Base-by-base conservation (phyloP, 768 basidiomycete species). In the Mycena rebaudengoi region DNA sequence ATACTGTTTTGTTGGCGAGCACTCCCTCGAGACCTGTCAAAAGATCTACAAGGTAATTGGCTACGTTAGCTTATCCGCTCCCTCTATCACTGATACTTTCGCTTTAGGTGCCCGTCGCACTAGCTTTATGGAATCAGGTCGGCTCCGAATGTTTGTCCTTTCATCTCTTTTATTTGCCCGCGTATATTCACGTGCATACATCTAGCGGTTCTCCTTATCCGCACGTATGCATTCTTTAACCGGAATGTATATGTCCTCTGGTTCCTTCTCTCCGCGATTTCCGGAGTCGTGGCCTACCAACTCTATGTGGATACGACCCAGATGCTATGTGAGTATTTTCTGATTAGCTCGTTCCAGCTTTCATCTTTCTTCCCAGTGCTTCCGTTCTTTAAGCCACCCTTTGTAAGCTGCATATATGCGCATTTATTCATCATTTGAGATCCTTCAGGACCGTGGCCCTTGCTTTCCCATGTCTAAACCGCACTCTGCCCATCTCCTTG, bases 121-220 rank as follows among this genome's bases (percentile, higher is more conserved):
- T 94, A 49, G 91, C 91, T 18, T 90, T 92, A 87, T 93, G 91
- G 91, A 94, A 94, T 70, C 92, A 93, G 84, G 91, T 92, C 56
- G 88, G 90, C 44, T 91, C 91, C 46, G 90, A 93, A 79, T 88
- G 90, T 89, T 59, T 53, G 55, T 63, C 29, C 23, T 62, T 62
- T 57, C 60, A 60, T 40, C 20, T 12, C 33, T 41, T 60, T 30
- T 30, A 71, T 60, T 45, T 30, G 64, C 35, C 29, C 30, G 1
- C 11, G 56, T 46, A 44, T 63, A 64, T 49, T 65, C 33, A 63
- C 57, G 67, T 67, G 66, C 70, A 11, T 30, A 66, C 70, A 68
- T 59, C 7, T 67, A 91, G 90, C 88, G 65, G 90, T 94, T 54
- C 85, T 94, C 50, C 84, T 94, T 67, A 94, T 94, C 62, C 87